A percentile compares a stretch with the other conserved stretches of the same genome.
Evolutionary conservation across 768 basidiomycete genomes (phyloP).

Genomic region (Pleurotus tuber-regium): DNA sequence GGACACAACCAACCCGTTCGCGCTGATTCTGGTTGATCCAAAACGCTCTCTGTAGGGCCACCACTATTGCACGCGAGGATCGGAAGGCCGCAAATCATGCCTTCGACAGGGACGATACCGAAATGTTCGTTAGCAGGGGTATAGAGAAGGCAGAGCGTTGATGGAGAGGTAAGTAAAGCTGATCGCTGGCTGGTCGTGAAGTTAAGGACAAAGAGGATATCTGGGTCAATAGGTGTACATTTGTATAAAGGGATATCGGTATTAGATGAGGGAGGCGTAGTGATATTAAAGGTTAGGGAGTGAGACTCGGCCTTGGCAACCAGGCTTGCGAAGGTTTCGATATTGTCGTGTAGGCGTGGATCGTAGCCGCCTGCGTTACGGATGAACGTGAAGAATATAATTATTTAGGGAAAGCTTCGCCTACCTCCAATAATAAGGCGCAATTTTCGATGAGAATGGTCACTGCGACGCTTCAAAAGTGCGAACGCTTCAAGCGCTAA

Average conservation of each 20-base stretch:
- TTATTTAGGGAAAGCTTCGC: constrained; percentile 7
- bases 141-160: constrained; percentile 79
- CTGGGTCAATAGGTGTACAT: constrained; percentile 38
- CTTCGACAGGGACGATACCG: constrained; percentile 95
- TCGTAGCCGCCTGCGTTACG: constrained; percentile 78
- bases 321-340: constrained; percentile 61
- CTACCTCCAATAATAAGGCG: constrained; percentile 81
- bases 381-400: constrained; percentile 3
- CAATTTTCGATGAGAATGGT: constrained; percentile 33
- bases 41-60: constrained; percentile 87
- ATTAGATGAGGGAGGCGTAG: constrained; percentile 44
- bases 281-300: constrained; percentile 57
- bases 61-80: constrained; percentile 85
- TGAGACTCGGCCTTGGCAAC: constrained; percentile 54
- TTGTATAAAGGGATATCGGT: constrained; percentile 39
- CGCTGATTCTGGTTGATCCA: constrained; percentile 30
- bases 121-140: constrained; percentile 97
- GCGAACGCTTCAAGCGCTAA: constrained; percentile 84
- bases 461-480: constrained; percentile 33
- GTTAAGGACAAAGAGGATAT: constrained; percentile 89
- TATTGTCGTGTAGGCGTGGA: constrained; percentile 81
- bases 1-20: constrained; percentile 78
- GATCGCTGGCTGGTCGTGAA: constrained; percentile 84
- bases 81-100: constrained; percentile 88
- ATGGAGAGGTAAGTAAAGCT: constrained; percentile 65